phyloP scores from a whole-genome alignment of 2,329 filamentous ascomycete species.

The Phaeophleospora eucalypticola region DNA sequence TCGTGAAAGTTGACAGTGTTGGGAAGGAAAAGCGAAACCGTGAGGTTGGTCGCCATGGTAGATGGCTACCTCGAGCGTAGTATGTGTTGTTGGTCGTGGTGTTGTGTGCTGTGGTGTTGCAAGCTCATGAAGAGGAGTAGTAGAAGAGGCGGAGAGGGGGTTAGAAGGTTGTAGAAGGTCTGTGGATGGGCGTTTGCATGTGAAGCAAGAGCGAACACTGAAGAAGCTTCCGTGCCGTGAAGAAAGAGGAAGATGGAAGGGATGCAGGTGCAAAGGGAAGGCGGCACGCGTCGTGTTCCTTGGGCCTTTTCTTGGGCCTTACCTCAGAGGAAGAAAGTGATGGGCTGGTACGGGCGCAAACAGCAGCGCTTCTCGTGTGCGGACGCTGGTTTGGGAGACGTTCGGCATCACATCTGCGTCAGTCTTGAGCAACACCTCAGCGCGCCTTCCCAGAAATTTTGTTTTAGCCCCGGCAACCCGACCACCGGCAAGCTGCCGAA shows the following conservation, averaged over 20 bases:
- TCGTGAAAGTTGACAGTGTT: conserved; percentile 83
- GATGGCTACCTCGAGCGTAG: too few species aligned
- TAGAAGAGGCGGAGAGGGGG: neutral
- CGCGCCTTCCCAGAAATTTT: neutral
- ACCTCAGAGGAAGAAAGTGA: too few species aligned
- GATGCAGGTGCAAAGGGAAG: neutral
- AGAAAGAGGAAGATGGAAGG: neutral
- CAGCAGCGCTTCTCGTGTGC: too few species aligned
- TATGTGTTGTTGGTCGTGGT: neutral
- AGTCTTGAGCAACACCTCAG: neutral
- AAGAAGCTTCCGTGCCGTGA: neutral
- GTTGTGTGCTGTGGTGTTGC: neutral
- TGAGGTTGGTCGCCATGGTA: conserved; percentile 29
- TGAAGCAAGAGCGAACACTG: conserved; percentile 4
- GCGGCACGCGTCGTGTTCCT: neutral
- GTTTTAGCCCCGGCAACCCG: neutral
- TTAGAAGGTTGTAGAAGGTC: conserved; percentile 1
- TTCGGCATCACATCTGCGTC: neutral
- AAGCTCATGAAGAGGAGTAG: conserved; percentile 1
- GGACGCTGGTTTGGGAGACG: too few species aligned
- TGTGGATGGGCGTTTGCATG: conserved; percentile 6
- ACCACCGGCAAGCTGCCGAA: too few species aligned
- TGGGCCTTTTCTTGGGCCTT: too few species aligned
- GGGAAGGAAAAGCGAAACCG: conserved; percentile 62
- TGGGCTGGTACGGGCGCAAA: too few species aligned